Percentiles rank a stretch among this genome's conserved stretches.
Evolutionary conservation across 23 red algal species (phyloP).

Genomic region (Gracilariopsis chorda): DNA sequence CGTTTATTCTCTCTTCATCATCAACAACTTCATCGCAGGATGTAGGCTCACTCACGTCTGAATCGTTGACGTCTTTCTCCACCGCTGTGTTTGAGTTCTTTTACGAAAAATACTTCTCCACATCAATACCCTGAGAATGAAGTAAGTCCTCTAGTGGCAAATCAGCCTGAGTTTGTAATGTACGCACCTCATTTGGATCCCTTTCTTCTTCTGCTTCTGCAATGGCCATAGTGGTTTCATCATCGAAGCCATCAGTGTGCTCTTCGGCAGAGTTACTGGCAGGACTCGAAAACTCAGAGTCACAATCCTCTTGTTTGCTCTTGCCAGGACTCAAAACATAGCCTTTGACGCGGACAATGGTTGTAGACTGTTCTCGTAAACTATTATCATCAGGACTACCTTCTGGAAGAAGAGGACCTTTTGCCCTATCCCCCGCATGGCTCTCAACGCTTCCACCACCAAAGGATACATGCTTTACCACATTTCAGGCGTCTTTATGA

Average conservation of each 20-base stretch:
- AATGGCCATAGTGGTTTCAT: neutral
- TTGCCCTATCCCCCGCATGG: neutral
- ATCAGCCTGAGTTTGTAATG: conserved; percentile 32
- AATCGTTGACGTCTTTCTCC: neutral
- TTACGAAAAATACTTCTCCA: conserved; percentile 1
- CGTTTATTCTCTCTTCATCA: conserved; percentile 59
- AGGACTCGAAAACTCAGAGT: neutral
- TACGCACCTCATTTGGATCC: neutral
- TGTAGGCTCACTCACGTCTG: neutral
- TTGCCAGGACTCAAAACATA: neutral
- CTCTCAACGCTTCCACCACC: neutral
- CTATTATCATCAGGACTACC: neutral
- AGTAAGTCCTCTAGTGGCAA: conserved; percentile 53
- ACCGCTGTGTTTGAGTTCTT: neutral
- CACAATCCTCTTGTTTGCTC: neutral
- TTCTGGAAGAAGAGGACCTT: neutral
- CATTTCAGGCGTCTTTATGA: neutral
- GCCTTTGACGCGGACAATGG: neutral
- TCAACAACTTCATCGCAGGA: conserved; percentile 7
- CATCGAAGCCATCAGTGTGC: neutral
- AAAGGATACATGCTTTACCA: conserved; percentile 13
- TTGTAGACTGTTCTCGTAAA: neutral
- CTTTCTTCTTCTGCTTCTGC: conserved; percentile 5
- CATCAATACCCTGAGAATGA: conserved; percentile 64
- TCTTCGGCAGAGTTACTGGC: neutral